Base-by-base conservation (phyloP, 768 basidiomycete species). In the Phlebiopsis flavidoalba region DNA sequence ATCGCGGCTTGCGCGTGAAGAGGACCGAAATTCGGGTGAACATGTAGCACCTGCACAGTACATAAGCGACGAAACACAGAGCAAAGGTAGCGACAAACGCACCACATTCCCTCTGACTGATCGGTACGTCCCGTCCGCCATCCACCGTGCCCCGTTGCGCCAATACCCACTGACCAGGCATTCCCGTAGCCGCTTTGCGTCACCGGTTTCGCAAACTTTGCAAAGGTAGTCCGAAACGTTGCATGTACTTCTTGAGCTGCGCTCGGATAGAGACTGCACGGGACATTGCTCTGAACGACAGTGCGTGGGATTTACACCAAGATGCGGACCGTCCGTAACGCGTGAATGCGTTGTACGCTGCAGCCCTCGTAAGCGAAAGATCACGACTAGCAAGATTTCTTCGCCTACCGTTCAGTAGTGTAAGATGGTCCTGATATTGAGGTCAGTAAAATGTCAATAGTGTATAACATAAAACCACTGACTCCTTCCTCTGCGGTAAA, bases 401-500 rank as follows among this genome's bases (percentile, higher is more conserved):
- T 33, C 4, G 6, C 73, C 21, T 68, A 91, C 95, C 95, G 72
- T 98, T 99, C 33, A 99, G 72, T 3, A 97, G 76, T 4, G 97
- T 98, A 21, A 98, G 77, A 71, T 99, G 97, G 70, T 99, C 97
- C 94, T 96, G 66, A 3, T 60, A 60, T 36, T 2, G 40, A 17
- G 17, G 11, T 12, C 3, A 17, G 12, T 8, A 43, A 40, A 43
- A 17, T 17, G 17, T 3, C 12, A 3, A 2, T 12, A 52, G 19
- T 47, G 33, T 31, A 6, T 7, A 45, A 43, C 40, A 12, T 2
- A 12, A 14, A 33, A 8, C 19, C 19, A 58, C 83, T 68, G 62
- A 94, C 94, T 68, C 97, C 97, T 83, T 99, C 97, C 73, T 98
- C 95, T 0, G 95, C 94, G 0, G 94, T 98, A 67, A 98, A 98